Evolutionary conservation across 192 early-diverging fungal genomes (phyloP), one percentile per base, ranked within the genome.

Genomic region (Backusella morwellensis): DNA sequence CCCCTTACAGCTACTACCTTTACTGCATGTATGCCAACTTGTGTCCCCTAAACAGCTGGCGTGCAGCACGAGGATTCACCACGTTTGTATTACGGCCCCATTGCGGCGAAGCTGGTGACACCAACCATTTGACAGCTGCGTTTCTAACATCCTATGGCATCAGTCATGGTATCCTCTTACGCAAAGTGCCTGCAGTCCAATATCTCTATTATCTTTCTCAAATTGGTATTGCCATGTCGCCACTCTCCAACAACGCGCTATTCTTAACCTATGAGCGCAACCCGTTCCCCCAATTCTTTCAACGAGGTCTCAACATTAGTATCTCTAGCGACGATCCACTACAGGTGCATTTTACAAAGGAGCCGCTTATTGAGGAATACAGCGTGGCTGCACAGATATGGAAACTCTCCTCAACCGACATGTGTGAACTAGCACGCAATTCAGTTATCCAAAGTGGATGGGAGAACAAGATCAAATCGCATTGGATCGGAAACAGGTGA

Each of bases 341-440:
- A 40, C 96, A 98, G 83, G 97, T 98, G 85, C 95, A 97, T 78
- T 97, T 95, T 71, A 98, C 96, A 11, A 97, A 94, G 80, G 97
- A 98, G 78, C 96, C 96, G 1, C 78, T 98, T 79, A 98, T 97
- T 84, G 97, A 98, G 81, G 97, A 98, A 81, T 98, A 96, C 82
- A 95, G 93, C 72, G 92, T 97, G 4, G 95, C 95, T 2, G 93
- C 95, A 36, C 96, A 97, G 89, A 98, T 98, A 70, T 97, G 94
- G 93, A 97, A 97, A 77, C 82, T 95, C 29, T 94, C 94, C 11
- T 83, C 88, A 17, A 88, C 92, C 2, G 96, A 98, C 75, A 96
- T 97, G 95, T 97, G 96, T 81, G 97, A 98, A 81, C 86, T 97
- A 68, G 93, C 97, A 0, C 89, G 94, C 70, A 96, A 97, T 85